Conservation (phyloP, 2,329 filamentous ascomycete genomes). For the Triangularia verruculosa region DNA sequence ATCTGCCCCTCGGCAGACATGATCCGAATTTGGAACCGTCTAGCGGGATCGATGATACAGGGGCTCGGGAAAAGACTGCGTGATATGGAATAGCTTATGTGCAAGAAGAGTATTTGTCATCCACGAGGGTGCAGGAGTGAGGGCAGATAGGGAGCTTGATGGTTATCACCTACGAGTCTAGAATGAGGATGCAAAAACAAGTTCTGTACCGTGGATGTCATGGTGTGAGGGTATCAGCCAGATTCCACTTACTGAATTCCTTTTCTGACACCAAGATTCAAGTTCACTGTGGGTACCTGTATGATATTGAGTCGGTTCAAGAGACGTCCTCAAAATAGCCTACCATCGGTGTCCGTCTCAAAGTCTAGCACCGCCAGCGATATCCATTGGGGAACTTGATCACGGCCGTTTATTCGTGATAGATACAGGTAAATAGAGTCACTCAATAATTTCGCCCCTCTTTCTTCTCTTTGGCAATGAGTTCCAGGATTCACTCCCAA, state of each 20-base stretch:
- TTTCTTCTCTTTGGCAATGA: not conserved
- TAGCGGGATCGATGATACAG: not conserved
- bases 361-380: not conserved
- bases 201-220: too few relatives aligned
- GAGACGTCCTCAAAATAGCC: too few relatives aligned
- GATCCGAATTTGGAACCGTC: not conserved
- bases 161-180: not conserved
- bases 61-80: not conserved
- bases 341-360: too few relatives aligned
- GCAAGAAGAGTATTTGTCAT: not conserved
- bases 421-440: not conserved
- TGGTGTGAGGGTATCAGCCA: too few relatives aligned
- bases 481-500: not conserved
- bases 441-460: not conserved
- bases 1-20: slow-evolving; percentile 5
- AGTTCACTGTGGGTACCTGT: too few relatives aligned
- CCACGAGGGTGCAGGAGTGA: too few relatives aligned
- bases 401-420: not conserved
- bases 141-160: not conserved
- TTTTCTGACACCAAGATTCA: too few relatives aligned
- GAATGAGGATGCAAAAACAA: too few relatives aligned
- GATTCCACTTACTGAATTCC: too few relatives aligned
- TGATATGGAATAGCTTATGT: not conserved
- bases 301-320: too few relatives aligned
- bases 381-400: not conserved